Percentiles rank a stretch among this genome's conserved stretches.
Evolutionary conservation across 371 early-diverging fungal genomes (phyloP).

Genomic region (Rhizopus sp.): DNA sequence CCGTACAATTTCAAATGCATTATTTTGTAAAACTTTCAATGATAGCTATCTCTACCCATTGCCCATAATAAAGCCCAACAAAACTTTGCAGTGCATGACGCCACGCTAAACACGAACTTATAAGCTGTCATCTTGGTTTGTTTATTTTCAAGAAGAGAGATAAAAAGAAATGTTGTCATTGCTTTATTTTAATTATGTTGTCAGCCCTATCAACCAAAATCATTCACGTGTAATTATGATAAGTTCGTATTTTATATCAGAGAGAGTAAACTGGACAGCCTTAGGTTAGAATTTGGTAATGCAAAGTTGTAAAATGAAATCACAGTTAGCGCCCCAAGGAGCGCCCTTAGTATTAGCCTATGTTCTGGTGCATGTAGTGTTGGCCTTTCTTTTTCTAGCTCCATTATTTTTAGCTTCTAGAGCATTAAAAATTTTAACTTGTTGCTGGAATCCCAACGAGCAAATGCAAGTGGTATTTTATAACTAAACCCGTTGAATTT

Average conservation of each 20-base stretch:
- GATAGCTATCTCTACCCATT: slow-evolving; percentile 15
- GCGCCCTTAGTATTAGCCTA: too few species aligned
- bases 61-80: slow-evolving; percentile 8
- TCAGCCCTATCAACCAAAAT: too few species aligned
- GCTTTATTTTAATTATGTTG: too few species aligned
- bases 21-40: slow-evolving; percentile 6
- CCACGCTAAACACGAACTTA: too few species aligned
- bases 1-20: slow-evolving; percentile 9
- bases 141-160: slow-evolving; percentile 14
- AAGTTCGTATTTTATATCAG: too few species aligned
- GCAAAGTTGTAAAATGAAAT: too few species aligned
- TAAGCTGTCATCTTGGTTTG: slow-evolving; percentile 11
- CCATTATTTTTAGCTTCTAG: slow-evolving; percentile 14
- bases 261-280: too few species aligned
- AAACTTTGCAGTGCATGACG: slow-evolving; percentile 12
- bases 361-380: too few species aligned
- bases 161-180: too few species aligned
- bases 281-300: too few species aligned
- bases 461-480: neutral
- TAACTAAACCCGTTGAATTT: slow-evolving; percentile 12
- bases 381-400: slow-evolving; percentile 11
- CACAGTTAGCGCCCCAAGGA: too few species aligned
- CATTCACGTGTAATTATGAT: too few species aligned
- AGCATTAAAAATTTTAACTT: slow-evolving; percentile 18
- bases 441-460: slow-evolving; percentile 20